Conservation (phyloP, 2,329 filamentous ascomycete genomes). For the Pseudocercospora eumusae region DNA sequence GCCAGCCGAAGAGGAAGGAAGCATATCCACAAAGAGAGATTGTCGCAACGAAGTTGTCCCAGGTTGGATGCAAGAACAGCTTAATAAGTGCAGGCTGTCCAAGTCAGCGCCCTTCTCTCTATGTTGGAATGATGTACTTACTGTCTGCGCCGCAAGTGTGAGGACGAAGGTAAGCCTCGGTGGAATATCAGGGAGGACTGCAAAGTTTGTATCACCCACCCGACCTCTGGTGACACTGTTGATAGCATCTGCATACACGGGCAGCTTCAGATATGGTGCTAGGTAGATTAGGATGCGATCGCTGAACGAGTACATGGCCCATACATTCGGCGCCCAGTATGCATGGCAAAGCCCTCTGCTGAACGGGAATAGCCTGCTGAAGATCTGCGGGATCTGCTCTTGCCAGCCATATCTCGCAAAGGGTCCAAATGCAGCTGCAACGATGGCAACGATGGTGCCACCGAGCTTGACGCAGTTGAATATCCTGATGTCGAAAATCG, state of each 20-base stretch:
- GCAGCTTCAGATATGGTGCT: conserved; percentile 75
- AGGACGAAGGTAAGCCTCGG: conserved; percentile 77
- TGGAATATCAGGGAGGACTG: conserved; percentile 83
- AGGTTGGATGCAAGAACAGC: conserved; percentile 76
- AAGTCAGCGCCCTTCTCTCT: background rate
- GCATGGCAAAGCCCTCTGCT: conserved; percentile 91
- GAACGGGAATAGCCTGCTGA: conserved; percentile 88
- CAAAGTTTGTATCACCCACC: conserved; percentile 91
- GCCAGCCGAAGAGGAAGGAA: conserved; percentile 97
- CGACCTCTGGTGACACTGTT: conserved; percentile 89
- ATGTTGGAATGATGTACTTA: conserved; percentile 40
- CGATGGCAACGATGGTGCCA: conserved; percentile 67
- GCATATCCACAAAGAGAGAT: conserved; percentile 93
- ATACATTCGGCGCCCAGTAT: conserved; percentile 97
- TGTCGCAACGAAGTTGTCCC: conserved; percentile 86
- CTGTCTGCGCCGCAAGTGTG: conserved; percentile 77
- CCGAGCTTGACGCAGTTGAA: conserved; percentile 83
- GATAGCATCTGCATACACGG: conserved; percentile 71
- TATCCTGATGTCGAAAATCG: conserved; percentile 73
- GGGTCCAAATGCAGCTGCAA: conserved; percentile 82
- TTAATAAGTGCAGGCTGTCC: conserved; percentile 71
- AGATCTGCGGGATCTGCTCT: conserved; percentile 80
- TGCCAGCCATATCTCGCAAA: conserved; percentile 64
- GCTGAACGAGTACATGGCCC: conserved; percentile 92
- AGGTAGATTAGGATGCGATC: conserved; percentile 81